phyloP scores from a whole-genome alignment of 2,329 filamentous ascomycete genomes.

The Penicillium sp. region DNA sequence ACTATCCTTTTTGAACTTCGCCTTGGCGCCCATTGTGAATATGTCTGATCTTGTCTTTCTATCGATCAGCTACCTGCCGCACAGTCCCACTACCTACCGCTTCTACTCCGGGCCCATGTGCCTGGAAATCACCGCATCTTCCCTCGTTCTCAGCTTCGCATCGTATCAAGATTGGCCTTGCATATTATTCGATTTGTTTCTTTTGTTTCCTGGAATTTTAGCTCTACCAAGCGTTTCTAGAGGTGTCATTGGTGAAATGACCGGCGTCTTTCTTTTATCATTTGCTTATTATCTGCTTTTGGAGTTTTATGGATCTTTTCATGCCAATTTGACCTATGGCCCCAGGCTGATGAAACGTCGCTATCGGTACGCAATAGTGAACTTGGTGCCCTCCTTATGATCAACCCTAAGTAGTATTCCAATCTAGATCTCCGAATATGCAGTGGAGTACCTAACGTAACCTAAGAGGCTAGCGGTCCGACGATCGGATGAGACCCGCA shows the following conservation, averaged over 20 bases:
- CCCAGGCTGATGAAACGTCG: not conserved
- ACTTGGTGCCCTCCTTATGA: too few species aligned
- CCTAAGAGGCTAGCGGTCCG: too few species aligned
- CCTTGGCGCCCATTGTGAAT: constrained; percentile 3
- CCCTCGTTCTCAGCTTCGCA: not conserved
- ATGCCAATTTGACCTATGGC: not conserved
- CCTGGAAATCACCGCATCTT: not conserved
- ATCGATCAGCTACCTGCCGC: too few species aligned
- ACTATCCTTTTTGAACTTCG: not conserved
- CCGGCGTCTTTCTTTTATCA: not conserved
- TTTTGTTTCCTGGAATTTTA: not conserved
- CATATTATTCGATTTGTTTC: too few species aligned
- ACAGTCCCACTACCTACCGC: not conserved
- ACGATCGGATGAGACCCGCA: constrained; percentile 15
- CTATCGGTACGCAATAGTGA: too few species aligned
- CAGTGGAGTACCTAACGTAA: too few species aligned
- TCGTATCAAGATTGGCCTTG: not conserved
- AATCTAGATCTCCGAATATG: too few species aligned
- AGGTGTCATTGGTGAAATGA: not conserved
- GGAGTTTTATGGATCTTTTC: not conserved
- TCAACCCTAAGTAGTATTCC: too few species aligned
- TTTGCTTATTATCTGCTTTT: not conserved
- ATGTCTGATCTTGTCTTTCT: not conserved
- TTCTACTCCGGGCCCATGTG: too few species aligned
- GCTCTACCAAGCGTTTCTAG: constrained; percentile 1